These are phyloP conservation scores for Trichosporon inkin DNA, from an alignment of 1,284 basidiomycete genomes.

Conservation along the genomic window DNA sequence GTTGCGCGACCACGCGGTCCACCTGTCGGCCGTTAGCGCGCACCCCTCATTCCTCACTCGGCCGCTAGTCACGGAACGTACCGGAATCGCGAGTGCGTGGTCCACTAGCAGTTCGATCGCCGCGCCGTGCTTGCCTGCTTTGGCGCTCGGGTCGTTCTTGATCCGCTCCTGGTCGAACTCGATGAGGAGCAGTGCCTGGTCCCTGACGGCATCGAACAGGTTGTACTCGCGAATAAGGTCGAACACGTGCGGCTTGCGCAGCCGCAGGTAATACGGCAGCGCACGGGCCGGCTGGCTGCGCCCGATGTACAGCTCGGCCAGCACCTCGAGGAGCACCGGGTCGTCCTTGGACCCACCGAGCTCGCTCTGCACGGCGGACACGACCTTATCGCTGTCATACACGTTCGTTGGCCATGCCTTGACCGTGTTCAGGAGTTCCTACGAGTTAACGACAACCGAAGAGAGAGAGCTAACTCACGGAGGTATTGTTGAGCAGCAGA, in stretches of 20 bases:
- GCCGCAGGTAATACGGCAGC: constrained; percentile 77
- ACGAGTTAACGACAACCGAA: background rate
- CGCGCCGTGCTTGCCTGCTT: constrained; percentile 52
- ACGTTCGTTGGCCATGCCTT: constrained; percentile 85
- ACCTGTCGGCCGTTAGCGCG: constrained; percentile 56
- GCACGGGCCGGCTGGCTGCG: constrained; percentile 93
- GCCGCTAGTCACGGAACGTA: constrained; percentile 51
- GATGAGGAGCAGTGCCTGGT: constrained; percentile 84
- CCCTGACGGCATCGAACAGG: constrained; percentile 89
- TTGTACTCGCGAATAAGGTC: constrained; percentile 92
- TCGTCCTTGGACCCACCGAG: constrained; percentile 62
- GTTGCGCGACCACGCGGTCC: constrained; percentile 78
- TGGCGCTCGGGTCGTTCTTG: constrained; percentile 45
- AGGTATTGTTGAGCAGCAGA: constrained; percentile 71
- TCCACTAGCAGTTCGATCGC: constrained; percentile 87
- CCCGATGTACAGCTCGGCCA: constrained; percentile 83
- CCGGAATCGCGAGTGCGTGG: constrained; percentile 92
- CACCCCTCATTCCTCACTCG: too few species aligned
- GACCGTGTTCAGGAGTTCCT: constrained; percentile 74
- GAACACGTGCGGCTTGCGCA: constrained; percentile 85
- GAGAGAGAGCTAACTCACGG: constrained; percentile 57
- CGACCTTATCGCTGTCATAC: constrained; percentile 81
- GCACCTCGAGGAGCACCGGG: constrained; percentile 77
- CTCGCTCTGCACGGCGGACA: constrained; percentile 78
- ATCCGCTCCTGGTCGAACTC: constrained; percentile 89